Evolutionary conservation across 495 filamentous ascomycete species (phyloP).

Genomic region (Extremus antarcticus): DNA sequence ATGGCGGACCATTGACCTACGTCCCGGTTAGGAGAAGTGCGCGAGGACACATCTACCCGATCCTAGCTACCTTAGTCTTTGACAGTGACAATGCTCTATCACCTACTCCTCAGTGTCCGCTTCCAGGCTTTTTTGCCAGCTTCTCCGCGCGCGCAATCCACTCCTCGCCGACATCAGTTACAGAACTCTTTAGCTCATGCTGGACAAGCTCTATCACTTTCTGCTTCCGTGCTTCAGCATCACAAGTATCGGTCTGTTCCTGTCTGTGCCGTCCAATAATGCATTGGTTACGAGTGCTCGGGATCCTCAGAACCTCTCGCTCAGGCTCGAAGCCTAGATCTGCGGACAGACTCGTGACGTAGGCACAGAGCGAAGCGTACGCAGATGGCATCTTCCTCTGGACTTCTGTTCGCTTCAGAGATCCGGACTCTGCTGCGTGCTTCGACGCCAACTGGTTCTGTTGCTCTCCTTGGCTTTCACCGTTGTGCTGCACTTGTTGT

Average conservation of each 20-base stretch:
- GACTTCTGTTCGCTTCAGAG: constrained; percentile 18
- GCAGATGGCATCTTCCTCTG: constrained; percentile 38
- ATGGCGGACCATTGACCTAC: too few species aligned
- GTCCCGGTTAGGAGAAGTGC: not conserved
- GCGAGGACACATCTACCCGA: too few species aligned
- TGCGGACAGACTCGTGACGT: constrained; percentile 52
- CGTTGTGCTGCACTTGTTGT: not conserved
- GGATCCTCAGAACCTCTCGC: constrained; percentile 71
- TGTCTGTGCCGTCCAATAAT: constrained; percentile 47
- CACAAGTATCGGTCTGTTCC: not conserved
- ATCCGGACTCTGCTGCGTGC: constrained; percentile 20
- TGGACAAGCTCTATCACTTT: constrained; percentile 28
- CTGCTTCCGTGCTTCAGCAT: not conserved
- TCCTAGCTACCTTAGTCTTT: too few species aligned
- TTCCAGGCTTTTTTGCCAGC: constrained; percentile 34
- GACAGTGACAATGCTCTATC: too few species aligned
- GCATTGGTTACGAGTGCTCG: constrained; percentile 77
- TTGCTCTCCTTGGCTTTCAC: not conserved
- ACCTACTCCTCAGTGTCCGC: constrained; percentile 30
- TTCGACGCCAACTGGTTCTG: not conserved
- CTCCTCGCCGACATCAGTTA: constrained; percentile 34
- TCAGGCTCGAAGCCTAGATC: constrained; percentile 69
- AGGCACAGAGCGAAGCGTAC: constrained; percentile 65
- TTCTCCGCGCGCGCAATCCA: constrained; percentile 45
- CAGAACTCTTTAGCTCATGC: constrained; percentile 21